A percentile compares a stretch with the other conserved stretches of the same genome.
These are phyloP conservation scores for Microstegium vimineum DNA, from an alignment of 176 grass and related monocot genomes.

Conservation along the genomic window DNA sequence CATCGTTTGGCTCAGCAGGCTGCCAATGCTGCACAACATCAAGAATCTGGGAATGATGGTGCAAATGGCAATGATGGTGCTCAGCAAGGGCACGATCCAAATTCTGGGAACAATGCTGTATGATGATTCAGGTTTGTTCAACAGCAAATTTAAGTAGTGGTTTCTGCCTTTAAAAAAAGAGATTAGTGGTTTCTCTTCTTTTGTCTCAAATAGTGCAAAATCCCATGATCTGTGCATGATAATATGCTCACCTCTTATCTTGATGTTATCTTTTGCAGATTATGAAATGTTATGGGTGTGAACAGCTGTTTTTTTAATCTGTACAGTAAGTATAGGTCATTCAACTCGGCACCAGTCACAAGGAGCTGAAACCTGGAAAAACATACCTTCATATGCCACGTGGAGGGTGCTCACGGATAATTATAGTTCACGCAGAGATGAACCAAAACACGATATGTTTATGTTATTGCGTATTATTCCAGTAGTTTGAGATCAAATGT, in stretches of 20 bases:
- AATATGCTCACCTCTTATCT: not conserved
- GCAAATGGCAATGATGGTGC: constrained; percentile 17
- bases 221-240: not conserved
- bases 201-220: not conserved
- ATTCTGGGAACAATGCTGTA: constrained; percentile 37
- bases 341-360: not conserved
- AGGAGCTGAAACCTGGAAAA: not conserved
- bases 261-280: constrained; percentile 9
- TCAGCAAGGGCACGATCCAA: constrained; percentile 32
- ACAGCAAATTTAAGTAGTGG: not conserved
- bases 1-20: constrained; percentile 27
- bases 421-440: not conserved
- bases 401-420: not conserved
- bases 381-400: not conserved
- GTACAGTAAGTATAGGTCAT: not conserved
- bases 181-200: not conserved
- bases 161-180: no score
- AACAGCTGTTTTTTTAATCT: constrained; percentile 26
- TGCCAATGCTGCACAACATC: constrained; percentile 9
- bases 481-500: constrained; percentile 8
- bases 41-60: constrained; percentile 22
- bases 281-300: not conserved
- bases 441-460: not conserved
- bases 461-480: constrained; percentile 15
- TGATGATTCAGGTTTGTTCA: constrained; percentile 39